These are phyloP conservation scores for Colletotrichum higginsianum DNA, from an alignment of 2,329 filamentous ascomycete genomes.

Conservation along the genomic window DNA sequence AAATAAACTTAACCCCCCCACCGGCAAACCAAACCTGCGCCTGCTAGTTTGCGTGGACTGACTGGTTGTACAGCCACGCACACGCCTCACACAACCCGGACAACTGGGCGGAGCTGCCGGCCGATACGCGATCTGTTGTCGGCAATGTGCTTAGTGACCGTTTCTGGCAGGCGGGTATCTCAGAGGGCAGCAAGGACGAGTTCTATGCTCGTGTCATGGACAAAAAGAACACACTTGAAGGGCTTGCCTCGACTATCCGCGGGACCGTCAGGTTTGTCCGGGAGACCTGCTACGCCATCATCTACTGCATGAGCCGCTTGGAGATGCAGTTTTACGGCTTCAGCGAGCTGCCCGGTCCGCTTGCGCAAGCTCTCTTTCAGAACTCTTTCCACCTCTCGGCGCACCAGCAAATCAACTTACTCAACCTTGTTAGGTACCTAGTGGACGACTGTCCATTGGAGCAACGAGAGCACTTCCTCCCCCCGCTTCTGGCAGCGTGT, in stretches of 20 bases:
- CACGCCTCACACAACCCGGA: slow-evolving; percentile 91
- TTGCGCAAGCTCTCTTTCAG: slow-evolving; percentile 87
- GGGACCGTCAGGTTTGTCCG: slow-evolving; percentile 91
- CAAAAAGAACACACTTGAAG: slow-evolving; percentile 91
- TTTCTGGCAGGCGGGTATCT: slow-evolving; percentile 99
- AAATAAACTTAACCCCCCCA: no score
- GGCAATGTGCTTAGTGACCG: slow-evolving; percentile 89
- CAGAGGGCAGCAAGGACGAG: slow-evolving; percentile 93
- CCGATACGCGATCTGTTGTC: slow-evolving; percentile 83
- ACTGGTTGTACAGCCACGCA: slow-evolving; percentile 73
- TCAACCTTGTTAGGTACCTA: slow-evolving; percentile 89
- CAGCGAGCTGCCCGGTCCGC: slow-evolving; percentile 82
- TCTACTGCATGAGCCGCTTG: slow-evolving; percentile 92
- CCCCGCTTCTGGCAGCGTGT: slow-evolving; percentile 84
- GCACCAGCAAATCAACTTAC: slow-evolving; percentile 93
- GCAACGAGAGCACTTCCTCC: slow-evolving; percentile 84
- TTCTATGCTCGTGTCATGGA: slow-evolving; percentile 94
- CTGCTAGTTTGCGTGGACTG: background rate
- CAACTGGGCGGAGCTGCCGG: slow-evolving; percentile 85
- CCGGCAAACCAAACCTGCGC: slow-evolving; percentile 1
- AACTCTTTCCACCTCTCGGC: slow-evolving; percentile 88
- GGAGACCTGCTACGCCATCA: slow-evolving; percentile 93
- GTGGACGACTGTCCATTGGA: slow-evolving; percentile 93
- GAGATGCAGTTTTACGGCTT: slow-evolving; percentile 94
- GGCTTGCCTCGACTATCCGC: slow-evolving; percentile 92